Evolutionary conservation across 345 rosid species (phyloP).

Genomic region (Dipteronia dyeriana): DNA sequence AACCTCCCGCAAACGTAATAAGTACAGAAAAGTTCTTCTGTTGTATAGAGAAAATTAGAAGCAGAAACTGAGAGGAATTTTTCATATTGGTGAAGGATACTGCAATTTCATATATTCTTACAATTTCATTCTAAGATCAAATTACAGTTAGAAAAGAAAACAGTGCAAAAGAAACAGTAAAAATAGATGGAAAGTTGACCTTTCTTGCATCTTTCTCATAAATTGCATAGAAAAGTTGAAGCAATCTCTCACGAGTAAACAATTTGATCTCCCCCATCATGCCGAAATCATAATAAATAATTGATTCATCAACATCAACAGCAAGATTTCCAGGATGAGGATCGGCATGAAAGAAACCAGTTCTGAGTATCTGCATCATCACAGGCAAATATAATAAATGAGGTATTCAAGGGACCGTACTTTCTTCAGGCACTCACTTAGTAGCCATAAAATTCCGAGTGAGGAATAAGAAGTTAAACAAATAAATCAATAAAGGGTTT

Average conservation of each 20-base stretch:
- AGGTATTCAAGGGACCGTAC: not conserved
- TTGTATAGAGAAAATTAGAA: too few relatives aligned
- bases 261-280: constrained; percentile 99
- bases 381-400: not conserved
- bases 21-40: too few relatives aligned
- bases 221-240: constrained; percentile 84
- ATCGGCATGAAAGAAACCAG: constrained; percentile 98
- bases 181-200: constrained; percentile 40
- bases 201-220: constrained; percentile 96
- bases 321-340: constrained; percentile 99
- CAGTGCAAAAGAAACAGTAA: constrained; percentile 7
- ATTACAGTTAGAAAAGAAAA: not conserved
- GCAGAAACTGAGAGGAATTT: too few relatives aligned
- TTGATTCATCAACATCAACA: constrained; percentile 72
- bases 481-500: not conserved
- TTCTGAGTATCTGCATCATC: constrained; percentile 67
- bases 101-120: too few relatives aligned
- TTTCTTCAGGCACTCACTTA: not conserved
- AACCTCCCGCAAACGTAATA: too few relatives aligned
- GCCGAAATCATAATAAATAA: constrained; percentile 95
- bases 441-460: not conserved
- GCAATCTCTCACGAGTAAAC: constrained; percentile 80
- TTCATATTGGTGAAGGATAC: too few relatives aligned
- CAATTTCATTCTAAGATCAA: not conserved
- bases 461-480: not conserved